These are phyloP conservation scores for Solanum hybrid DNA, from an alignment of 305 asterid species.

Conservation along the genomic window DNA sequence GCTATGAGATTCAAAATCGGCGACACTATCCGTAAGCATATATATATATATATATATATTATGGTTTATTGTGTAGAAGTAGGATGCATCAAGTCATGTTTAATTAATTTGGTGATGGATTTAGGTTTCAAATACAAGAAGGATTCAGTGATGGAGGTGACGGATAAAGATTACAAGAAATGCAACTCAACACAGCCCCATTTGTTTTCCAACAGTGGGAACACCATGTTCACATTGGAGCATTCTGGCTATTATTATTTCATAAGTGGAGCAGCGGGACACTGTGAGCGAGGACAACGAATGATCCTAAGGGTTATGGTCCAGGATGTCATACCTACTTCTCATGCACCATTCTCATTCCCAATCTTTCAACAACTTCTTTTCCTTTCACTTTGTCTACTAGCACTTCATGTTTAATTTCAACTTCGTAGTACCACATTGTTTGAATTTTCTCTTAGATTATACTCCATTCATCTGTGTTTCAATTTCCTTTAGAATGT, in stretches of 20 bases:
- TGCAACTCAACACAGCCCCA: conserved; percentile 55
- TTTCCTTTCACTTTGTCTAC: background rate
- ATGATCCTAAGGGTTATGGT: conserved; percentile 56
- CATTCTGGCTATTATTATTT: conserved; percentile 59
- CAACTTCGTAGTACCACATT: background rate
- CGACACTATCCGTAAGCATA: conserved; percentile 47
- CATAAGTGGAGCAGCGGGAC: conserved; percentile 63
- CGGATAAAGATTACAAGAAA: conserved; percentile 34
- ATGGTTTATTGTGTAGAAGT: no score
- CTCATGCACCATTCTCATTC: background rate
- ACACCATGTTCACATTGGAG: conserved; percentile 28
- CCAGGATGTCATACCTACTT: conserved; percentile 14
- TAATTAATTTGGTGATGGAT: background rate
- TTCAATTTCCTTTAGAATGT: no score
- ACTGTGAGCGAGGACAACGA: conserved; percentile 47
- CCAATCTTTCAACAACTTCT: background rate
- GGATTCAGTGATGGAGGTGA: conserved; percentile 73
- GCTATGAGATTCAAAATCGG: conserved; percentile 39
- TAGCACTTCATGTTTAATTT: background rate
- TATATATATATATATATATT: no score
- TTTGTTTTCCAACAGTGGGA: conserved; percentile 53
- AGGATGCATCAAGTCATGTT: background rate
- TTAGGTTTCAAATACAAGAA: conserved; percentile 63
- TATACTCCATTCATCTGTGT: no score
- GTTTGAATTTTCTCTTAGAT: background rate